These are phyloP conservation scores for Rhizopus stolonifer DNA, from an alignment of 371 early-diverging fungal species.

Conservation along the genomic window DNA sequence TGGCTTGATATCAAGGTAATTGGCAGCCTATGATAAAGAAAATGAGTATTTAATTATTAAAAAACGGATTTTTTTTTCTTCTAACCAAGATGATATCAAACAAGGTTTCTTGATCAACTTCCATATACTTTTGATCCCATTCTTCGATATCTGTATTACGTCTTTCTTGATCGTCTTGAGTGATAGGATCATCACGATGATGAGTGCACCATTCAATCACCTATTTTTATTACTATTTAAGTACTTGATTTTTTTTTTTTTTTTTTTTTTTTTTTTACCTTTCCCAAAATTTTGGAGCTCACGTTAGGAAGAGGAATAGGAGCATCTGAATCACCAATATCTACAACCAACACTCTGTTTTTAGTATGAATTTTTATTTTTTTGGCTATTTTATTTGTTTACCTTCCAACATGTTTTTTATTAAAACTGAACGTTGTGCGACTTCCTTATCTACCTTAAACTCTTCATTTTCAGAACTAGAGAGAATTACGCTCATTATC, in stretches of 20 bases:
- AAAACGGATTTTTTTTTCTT: not conserved
- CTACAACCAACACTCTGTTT: too few relatives aligned
- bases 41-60: not conserved
- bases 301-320: constrained; percentile 84
- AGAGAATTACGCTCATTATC: constrained; percentile 48
- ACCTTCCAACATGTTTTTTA: constrained; percentile 93
- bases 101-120: constrained; percentile 76
- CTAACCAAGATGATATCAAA: constrained; percentile 70
- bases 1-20: constrained; percentile 95
- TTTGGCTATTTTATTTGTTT: not conserved
- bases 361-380: not conserved
- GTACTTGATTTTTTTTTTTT: not conserved
- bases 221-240: constrained; percentile 23
- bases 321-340: constrained; percentile 73
- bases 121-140: constrained; percentile 82
- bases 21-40: constrained; percentile 72
- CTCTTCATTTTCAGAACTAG: constrained; percentile 70
- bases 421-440: constrained; percentile 83
- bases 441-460: constrained; percentile 81
- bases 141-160: constrained; percentile 76
- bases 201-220: constrained; percentile 83
- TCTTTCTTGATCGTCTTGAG: constrained; percentile 61
- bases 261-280: constrained; percentile 42
- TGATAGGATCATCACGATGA: constrained; percentile 70
- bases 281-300: constrained; percentile 64